Evolutionary conservation across 306 rosid genomes (phyloP).

Genomic region (Bauhinia variegata): DNA sequence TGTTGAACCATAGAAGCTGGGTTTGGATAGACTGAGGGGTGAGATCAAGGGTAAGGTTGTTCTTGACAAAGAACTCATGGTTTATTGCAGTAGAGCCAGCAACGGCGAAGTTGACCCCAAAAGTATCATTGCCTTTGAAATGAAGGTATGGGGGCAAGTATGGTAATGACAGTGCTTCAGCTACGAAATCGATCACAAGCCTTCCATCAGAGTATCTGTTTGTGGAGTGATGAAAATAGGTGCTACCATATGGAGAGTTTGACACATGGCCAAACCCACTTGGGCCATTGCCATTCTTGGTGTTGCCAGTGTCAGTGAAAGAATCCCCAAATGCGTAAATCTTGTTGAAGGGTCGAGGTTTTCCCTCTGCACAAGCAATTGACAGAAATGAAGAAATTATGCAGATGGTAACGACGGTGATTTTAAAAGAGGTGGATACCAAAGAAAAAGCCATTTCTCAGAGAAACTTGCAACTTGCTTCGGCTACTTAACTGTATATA

Average conservation of each 20-base stretch:
- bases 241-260: constrained; percentile 69
- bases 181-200: constrained; percentile 79
- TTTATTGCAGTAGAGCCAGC: constrained; percentile 89
- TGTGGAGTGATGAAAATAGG: constrained; percentile 83
- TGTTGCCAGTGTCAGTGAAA: constrained; percentile 96
- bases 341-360: constrained; percentile 60
- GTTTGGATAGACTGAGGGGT: constrained; percentile 81
- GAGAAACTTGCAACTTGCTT: constrained; percentile 11
- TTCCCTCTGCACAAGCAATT: constrained; percentile 27
- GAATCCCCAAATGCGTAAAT: constrained; percentile 92
- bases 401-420: constrained; percentile 36
- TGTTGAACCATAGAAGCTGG: constrained; percentile 80
- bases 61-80: constrained; percentile 69
- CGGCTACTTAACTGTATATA: constrained; percentile 21
- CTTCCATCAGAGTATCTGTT: constrained; percentile 91
- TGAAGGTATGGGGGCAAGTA: constrained; percentile 64
- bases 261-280: constrained; percentile 80
- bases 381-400: constrained; percentile 34
- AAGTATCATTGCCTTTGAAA: constrained; percentile 39
- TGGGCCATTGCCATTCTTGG: constrained; percentile 66
- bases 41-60: constrained; percentile 67
- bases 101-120: constrained; percentile 90
- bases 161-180: constrained; percentile 75
- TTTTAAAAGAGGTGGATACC: constrained; percentile 17
- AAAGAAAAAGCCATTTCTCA: constrained; percentile 43